Percentiles rank a stretch among this genome's conserved stretches.
Conservation (phyloP, 345 rosid genomes). For the Eucalyptus polybractea region DNA sequence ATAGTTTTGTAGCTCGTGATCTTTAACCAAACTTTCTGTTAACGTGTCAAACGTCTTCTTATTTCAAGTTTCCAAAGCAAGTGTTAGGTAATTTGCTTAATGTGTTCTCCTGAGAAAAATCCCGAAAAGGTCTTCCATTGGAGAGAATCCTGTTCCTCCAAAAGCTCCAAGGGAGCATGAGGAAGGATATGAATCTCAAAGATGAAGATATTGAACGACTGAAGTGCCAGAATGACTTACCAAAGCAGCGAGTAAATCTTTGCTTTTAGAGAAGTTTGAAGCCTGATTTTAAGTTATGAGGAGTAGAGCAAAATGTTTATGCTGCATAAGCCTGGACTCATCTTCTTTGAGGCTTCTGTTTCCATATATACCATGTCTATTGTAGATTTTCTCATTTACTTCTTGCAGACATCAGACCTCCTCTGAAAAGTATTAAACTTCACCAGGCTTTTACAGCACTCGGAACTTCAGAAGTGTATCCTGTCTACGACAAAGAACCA, state of each 20-base stretch:
- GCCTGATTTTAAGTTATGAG: background rate
- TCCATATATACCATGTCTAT: accelerated
- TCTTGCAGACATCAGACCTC: too few species aligned
- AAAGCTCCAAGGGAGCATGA: background rate
- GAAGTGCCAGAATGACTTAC: background rate
- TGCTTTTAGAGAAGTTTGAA: accelerated
- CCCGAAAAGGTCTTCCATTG: accelerated
- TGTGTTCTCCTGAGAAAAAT: too few species aligned
- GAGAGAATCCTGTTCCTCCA: background rate
- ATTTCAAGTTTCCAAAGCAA: too few species aligned
- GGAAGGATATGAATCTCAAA: background rate
- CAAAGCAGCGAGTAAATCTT: background rate
- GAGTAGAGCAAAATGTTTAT: background rate
- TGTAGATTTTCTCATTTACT: too few species aligned
- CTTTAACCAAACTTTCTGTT: background rate
- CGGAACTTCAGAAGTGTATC: too few species aligned
- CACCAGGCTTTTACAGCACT: too few species aligned
- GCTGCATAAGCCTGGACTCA: too few species aligned
- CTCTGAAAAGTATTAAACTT: too few species aligned
- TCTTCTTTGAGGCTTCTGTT: background rate
- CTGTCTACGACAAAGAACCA: too few species aligned
- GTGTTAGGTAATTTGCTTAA: too few species aligned
- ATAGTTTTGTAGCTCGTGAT: background rate
- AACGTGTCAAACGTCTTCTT: too few species aligned
- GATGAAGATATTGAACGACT: background rate